phyloP scores from a whole-genome alignment of 1,139 yeast species.

The Zygosaccharomyces sapae region DNA sequence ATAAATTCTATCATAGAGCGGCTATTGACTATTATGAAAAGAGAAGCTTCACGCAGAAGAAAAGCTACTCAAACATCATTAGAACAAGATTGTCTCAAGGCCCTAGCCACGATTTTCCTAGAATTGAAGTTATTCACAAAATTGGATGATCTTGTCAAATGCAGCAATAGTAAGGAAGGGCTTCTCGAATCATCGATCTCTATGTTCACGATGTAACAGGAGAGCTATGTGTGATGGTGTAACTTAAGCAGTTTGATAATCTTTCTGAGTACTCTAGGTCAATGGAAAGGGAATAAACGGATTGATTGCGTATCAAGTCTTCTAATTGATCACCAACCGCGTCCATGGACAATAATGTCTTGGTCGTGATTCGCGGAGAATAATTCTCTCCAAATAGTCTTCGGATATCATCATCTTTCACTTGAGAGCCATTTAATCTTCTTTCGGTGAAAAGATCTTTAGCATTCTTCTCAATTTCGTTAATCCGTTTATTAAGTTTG shows the following conservation, averaged over 20 bases:
- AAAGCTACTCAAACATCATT: slow-evolving; percentile 7
- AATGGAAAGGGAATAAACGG: slow-evolving; percentile 9
- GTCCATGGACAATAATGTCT: slow-evolving; percentile 2
- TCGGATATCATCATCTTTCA: slow-evolving; percentile 5
- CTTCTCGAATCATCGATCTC: slow-evolving; percentile 7
- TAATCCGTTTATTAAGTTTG: slow-evolving; percentile 5
- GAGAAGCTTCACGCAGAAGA: slow-evolving; percentile 7
- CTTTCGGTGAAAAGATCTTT: slow-evolving; percentile 5
- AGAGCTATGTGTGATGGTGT: slow-evolving; percentile 1
- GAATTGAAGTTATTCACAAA: slow-evolving; percentile 14
- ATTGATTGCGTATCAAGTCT: background rate
- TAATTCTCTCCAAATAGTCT: slow-evolving; percentile 10
- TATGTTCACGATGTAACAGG: slow-evolving; percentile 1
- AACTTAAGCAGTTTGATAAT: slow-evolving; percentile 5
- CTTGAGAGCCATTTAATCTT: background rate
- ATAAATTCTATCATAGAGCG: slow-evolving; percentile 20
- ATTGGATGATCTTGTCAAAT: slow-evolving; percentile 6
- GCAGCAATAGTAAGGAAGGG: slow-evolving; percentile 1
- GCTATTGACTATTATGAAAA: slow-evolving; percentile 15
- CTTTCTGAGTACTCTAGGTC: slow-evolving; percentile 11
- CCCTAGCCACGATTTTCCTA: slow-evolving; percentile 20
- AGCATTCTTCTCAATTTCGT: slow-evolving; percentile 7
- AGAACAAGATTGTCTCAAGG: slow-evolving; percentile 17
- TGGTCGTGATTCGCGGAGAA: slow-evolving; percentile 5
- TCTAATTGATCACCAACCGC: background rate